phyloP scores from a whole-genome alignment of 2,329 filamentous ascomycete genomes.

The Fusarium dimerum region DNA sequence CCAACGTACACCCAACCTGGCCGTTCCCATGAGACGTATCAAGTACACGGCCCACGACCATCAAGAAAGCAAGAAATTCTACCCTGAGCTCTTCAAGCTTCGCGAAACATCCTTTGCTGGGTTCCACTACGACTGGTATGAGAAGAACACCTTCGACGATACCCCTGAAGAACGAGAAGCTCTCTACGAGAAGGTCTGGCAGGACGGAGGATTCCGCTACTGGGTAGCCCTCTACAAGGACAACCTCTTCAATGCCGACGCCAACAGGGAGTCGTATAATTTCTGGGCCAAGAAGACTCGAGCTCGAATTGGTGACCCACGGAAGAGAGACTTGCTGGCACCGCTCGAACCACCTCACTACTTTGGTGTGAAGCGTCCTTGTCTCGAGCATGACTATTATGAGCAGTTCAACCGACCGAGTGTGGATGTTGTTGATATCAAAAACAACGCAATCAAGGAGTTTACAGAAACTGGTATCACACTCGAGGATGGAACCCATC shows the following conservation, averaged over 20 bases:
- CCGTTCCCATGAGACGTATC: constrained; percentile 60
- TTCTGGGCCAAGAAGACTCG: constrained; percentile 57
- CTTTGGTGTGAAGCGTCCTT: constrained; percentile 55
- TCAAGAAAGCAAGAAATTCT: constrained; percentile 43
- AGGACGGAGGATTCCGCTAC: constrained; percentile 54
- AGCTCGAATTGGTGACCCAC: constrained; percentile 50
- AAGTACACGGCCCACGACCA: constrained; percentile 41
- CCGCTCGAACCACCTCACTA: constrained; percentile 53
- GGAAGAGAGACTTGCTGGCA: constrained; percentile 51
- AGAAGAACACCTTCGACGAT: constrained; percentile 58
- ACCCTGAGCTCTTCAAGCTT: constrained; percentile 52
- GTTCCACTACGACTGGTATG: constrained; percentile 56
- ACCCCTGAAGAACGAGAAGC: constrained; percentile 49
- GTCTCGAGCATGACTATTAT: constrained; percentile 45
- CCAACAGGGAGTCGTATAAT: constrained; percentile 54
- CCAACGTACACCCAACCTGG: constrained; percentile 67
- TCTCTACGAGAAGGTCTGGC: constrained; percentile 51
- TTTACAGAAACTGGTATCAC: constrained; percentile 44
- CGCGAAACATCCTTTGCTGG: constrained; percentile 58
- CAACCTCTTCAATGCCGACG: constrained; percentile 43
- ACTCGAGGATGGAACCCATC: constrained; percentile 41
- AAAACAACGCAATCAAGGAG: constrained; percentile 40
- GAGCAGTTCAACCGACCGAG: constrained; percentile 47
- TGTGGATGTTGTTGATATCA: constrained; percentile 46
- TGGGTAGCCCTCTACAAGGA: constrained; percentile 59